phyloP scores from a whole-genome alignment of 345 rosid genomes.

The Mallotus nudiflorus region DNA sequence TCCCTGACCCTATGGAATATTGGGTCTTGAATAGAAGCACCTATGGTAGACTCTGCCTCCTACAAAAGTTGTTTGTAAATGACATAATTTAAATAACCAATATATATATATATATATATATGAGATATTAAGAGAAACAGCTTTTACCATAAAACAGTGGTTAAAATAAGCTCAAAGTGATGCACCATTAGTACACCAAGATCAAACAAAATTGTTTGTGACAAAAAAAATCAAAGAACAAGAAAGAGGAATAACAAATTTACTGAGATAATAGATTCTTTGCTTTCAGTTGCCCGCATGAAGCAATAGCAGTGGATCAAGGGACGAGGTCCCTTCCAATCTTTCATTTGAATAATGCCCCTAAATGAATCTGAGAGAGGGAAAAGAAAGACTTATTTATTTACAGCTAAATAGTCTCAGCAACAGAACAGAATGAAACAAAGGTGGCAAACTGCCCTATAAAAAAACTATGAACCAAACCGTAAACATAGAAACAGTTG shows the following conservation, averaged over 20 bases:
- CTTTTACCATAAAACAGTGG: neutral
- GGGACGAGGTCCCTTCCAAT: slow-evolving; percentile 81
- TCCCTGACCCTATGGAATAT: slow-evolving; percentile 86
- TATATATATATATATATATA: neutral
- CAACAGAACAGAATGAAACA: slow-evolving; percentile 8
- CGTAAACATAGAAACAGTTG: neutral
- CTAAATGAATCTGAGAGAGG: slow-evolving; percentile 65
- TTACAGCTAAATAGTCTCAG: slow-evolving; percentile 11
- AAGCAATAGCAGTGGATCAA: slow-evolving; percentile 91
- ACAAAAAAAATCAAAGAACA: neutral
- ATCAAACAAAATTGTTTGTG: neutral
- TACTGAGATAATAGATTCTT: slow-evolving; percentile 60
- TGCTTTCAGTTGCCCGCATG: slow-evolving; percentile 71
- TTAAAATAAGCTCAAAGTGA: neutral
- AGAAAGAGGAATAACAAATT: slow-evolving; percentile 21
- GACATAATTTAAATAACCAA: no score
- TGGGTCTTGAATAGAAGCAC: slow-evolving; percentile 54
- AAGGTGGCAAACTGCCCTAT: neutral
- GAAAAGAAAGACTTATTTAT: neutral
- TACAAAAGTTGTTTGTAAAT: slow-evolving; percentile 27
- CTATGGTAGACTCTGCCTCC: slow-evolving; percentile 74
- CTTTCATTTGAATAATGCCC: slow-evolving; percentile 49
- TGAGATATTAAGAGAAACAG: neutral
- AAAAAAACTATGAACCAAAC: slow-evolving; percentile 2
- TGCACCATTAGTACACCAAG: neutral